Percentiles rank a stretch among this genome's conserved stretches.
These are phyloP conservation scores for Agrocybe praecox DNA, from an alignment of 768 basidiomycete species.

Conservation along the genomic window DNA sequence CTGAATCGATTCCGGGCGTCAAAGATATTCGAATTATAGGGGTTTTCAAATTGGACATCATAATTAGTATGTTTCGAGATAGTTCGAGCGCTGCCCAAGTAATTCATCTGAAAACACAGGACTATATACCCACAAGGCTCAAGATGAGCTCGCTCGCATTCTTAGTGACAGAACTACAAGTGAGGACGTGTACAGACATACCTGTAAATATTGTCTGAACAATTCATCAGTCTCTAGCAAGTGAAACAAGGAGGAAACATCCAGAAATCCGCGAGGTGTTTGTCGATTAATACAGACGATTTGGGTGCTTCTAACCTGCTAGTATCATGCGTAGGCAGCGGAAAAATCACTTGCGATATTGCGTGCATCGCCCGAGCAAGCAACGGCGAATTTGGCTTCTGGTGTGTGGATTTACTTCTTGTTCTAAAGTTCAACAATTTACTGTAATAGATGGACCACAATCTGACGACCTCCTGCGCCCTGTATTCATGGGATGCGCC, in stretches of 20 bases:
- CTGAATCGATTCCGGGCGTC: no score
- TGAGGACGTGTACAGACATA: slow-evolving; percentile 1
- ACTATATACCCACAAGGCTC: neutral
- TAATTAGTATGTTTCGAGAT: neutral
- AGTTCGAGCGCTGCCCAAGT: neutral
- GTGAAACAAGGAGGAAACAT: slow-evolving; percentile 86
- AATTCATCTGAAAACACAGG: neutral
- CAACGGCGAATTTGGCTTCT: slow-evolving; percentile 68
- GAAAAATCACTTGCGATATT: slow-evolving; percentile 86
- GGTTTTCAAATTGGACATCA: no score
- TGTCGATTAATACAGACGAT: slow-evolving; percentile 18
- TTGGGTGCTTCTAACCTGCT: slow-evolving; percentile 15
- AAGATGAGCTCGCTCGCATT: slow-evolving; percentile 71
- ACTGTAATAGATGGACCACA: slow-evolving; percentile 65
- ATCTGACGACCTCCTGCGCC: slow-evolving; percentile 79
- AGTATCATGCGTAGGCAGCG: slow-evolving; percentile 57
- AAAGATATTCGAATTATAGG: no score
- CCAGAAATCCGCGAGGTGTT: slow-evolving; percentile 92
- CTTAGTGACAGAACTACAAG: slow-evolving; percentile 73
- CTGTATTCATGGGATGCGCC: slow-evolving; percentile 92
- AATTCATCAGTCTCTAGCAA: slow-evolving; percentile 68
- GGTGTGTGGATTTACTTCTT: slow-evolving; percentile 47
- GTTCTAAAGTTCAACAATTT: neutral
- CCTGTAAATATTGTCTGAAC: neutral
- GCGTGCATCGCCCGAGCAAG: slow-evolving; percentile 81